Evolutionary conservation across 768 basidiomycete genomes (phyloP), one percentile per base, ranked within the genome.

Genomic region (Flagelloscypha sp.): DNA sequence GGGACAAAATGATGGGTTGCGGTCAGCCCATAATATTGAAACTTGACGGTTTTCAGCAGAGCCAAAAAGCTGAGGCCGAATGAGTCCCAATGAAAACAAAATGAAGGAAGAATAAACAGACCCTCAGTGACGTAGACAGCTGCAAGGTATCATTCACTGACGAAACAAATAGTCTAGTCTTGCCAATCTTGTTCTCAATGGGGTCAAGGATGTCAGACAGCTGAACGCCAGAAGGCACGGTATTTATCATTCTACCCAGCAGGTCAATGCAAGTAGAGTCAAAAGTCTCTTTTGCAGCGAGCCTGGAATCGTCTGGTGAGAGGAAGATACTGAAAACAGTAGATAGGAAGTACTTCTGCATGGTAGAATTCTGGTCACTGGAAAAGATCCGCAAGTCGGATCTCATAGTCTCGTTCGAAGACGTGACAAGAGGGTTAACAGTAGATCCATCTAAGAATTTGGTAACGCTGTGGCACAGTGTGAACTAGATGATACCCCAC

Each of bases 211-310:
- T 58, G 10, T 66, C 61, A 20, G 66, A 68, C 13, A 74, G 48
- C 1, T 51, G 55, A 12, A 74, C 67, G 30, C 50, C 56, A 12
- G 48, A 53, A 1, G 70, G 65, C 12, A 74, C 69, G 13, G 60
- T 61, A 43, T 74, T 58, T 22, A 74, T 40, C 71, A 74, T 72
- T 27, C 63, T 59, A 32, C 52, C 52, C 27, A 74, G 43, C 1
- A 72, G 47, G 24, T 38, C 48, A 29, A 56, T 48, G 48, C 71
- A 74, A 24, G 61, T 54, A 15, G 50, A 54, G 30, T 51, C 42
- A 45, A 66, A 72, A 11, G 54, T 45, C n/a, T 54, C 49, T 2
- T 56, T 36, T 24, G 59, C 49, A 6, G 62, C 49, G 18, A 65
- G 33, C 15, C 8, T 16, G 12, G 4, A 11, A 37, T 18, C 18